Evolutionary conservation across 2,329 filamentous ascomycete genomes (phyloP).

Genomic region (Talaromyces funiculosus): DNA sequence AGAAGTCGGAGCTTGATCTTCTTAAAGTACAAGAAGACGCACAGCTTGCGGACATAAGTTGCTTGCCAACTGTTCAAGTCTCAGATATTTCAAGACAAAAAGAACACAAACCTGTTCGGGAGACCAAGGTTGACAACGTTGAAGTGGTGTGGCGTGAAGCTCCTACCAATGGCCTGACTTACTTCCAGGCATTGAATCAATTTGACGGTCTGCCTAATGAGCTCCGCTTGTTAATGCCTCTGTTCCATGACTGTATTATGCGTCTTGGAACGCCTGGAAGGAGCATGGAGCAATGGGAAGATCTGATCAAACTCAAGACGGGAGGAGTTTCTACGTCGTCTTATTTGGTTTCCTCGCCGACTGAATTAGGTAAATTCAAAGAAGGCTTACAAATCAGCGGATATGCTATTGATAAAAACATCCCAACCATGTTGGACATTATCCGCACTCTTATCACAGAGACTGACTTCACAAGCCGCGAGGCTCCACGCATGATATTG

Average conservation of each 20-base stretch:
- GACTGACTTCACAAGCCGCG: slow-evolving; percentile 80
- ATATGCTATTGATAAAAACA: slow-evolving; percentile 82
- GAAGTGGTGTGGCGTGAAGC: slow-evolving; percentile 86
- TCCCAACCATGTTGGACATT: slow-evolving; percentile 85
- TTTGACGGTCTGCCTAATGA: slow-evolving; percentile 77
- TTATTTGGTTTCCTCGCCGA: slow-evolving; percentile 72
- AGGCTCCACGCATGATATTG: slow-evolving; percentile 74
- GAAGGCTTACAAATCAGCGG: slow-evolving; percentile 83
- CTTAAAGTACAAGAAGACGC: slow-evolving; percentile 78
- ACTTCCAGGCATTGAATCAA: slow-evolving; percentile 83
- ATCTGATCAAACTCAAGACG: slow-evolving; percentile 92
- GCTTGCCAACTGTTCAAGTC: slow-evolving; percentile 80
- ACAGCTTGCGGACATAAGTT: slow-evolving; percentile 77
- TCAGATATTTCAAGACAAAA: slow-evolving; percentile 79
- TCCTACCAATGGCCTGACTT: slow-evolving; percentile 90
- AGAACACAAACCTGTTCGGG: slow-evolving; percentile 63
- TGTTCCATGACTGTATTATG: slow-evolving; percentile 92
- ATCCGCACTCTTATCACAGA: slow-evolving; percentile 74
- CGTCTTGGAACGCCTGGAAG: slow-evolving; percentile 81
- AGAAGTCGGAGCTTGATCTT: slow-evolving; percentile 72
- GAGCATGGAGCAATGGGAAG: slow-evolving; percentile 91
- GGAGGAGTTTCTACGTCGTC: slow-evolving; percentile 83
- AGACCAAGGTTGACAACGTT: slow-evolving; percentile 54
- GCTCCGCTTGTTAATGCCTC: slow-evolving; percentile 72
- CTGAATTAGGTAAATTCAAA: slow-evolving; percentile 61